Conservation (phyloP, 345 rosid genomes). For the Salix caprea region DNA sequence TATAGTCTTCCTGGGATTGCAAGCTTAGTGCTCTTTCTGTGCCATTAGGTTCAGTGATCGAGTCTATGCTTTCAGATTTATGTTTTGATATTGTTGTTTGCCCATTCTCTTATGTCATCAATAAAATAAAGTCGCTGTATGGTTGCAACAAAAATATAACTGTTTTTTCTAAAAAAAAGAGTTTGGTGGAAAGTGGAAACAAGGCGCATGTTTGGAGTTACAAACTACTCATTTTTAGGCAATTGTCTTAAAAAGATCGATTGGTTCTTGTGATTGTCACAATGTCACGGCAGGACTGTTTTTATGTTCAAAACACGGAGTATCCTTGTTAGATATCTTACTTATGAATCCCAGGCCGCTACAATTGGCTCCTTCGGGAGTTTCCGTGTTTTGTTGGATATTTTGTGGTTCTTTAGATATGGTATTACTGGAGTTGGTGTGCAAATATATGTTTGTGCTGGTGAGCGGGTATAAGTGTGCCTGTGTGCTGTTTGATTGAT, state of each 20-base stretch:
- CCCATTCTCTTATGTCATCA: neutral
- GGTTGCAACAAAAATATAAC: neutral
- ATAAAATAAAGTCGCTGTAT: neutral
- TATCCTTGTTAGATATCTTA: neutral
- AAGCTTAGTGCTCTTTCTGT: neutral
- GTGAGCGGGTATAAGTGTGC: no score
- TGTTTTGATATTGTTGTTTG: neutral
- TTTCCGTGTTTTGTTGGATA: neutral
- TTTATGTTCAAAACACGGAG: neutral
- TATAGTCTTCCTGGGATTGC: neutral
- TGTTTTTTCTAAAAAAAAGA: neutral
- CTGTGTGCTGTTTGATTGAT: neutral
- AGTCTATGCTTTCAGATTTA: neutral
- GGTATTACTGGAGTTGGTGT: neutral
- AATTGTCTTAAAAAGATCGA: neutral
- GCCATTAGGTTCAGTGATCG: neutral
- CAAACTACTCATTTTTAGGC: neutral
- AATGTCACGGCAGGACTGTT: neutral
- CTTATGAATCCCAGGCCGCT: neutral
- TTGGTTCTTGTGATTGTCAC: neutral
- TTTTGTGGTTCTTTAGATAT: neutral
- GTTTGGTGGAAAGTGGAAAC: neutral
- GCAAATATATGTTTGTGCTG: no score
- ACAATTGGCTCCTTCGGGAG: neutral
- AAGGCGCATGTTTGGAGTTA: neutral